Percentiles rank a stretch among this genome's conserved stretches.
Evolutionary conservation across 2,329 filamentous ascomycete species (phyloP).

Genomic region (Botrytis aclada): DNA sequence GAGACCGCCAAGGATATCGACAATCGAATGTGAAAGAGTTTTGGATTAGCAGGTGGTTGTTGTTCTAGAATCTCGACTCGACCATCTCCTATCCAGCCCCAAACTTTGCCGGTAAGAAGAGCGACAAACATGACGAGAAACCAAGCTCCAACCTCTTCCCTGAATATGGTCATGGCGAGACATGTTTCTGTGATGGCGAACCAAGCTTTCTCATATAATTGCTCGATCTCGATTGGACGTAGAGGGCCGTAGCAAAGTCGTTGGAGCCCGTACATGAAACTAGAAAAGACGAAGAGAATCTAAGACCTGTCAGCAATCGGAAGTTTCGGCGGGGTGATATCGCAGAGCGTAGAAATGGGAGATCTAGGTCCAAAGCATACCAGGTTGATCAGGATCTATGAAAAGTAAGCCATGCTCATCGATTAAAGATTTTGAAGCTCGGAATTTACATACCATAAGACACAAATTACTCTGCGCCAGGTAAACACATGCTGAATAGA

Average conservation of each 20-base stretch:
- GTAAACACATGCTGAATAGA: conserved; percentile 97
- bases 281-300: conserved; percentile 74
- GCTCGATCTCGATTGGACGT: conserved; percentile 91
- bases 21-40: conserved; percentile 81
- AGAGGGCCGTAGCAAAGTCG: conserved; percentile 86
- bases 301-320: conserved; percentile 7
- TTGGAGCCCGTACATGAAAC: conserved; percentile 82
- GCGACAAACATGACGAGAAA: conserved; percentile 96
- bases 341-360: background rate
- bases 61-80: conserved; percentile 93
- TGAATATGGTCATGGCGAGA: conserved; percentile 96
- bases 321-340: background rate
- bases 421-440: background rate
- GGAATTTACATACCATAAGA: conserved; percentile 63
- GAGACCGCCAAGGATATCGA: conserved; percentile 76
- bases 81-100: conserved; percentile 97
- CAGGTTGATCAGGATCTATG: conserved; percentile 84
- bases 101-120: conserved; percentile 90
- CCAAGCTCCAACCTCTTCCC: conserved; percentile 90
- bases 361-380: background rate
- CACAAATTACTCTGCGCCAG: conserved; percentile 95
- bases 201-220: conserved; percentile 96
- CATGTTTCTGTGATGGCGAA: conserved; percentile 97
- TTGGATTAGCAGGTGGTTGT: conserved; percentile 84
- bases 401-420: conserved; percentile 17